phyloP scores from a whole-genome alignment of 164 flowering plant species.

The Magnolia changhungtana region DNA sequence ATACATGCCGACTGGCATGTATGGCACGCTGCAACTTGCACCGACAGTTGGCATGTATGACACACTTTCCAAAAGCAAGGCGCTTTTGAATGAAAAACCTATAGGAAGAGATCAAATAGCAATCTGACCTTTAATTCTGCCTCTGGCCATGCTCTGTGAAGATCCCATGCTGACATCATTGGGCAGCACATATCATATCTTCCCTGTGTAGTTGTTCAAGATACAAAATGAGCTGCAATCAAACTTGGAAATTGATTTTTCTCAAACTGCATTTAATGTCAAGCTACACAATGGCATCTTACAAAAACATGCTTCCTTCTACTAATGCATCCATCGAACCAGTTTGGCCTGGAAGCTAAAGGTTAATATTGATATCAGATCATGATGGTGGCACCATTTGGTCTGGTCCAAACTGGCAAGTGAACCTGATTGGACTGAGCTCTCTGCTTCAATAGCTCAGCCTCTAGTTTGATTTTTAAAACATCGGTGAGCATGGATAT shows the following conservation, averaged over 20 bases:
- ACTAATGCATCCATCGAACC: neutral
- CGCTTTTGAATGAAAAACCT: neutral
- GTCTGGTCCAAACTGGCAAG: too few relatives aligned
- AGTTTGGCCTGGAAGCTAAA: too few relatives aligned
- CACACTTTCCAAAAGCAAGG: neutral
- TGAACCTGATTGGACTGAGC: too few relatives aligned
- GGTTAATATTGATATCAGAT: too few relatives aligned
- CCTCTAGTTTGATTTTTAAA: too few relatives aligned
- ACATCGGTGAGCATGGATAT: too few relatives aligned
- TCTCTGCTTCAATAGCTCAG: too few relatives aligned
- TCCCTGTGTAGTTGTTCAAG: slow-evolving; percentile 55
- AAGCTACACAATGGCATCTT: neutral
- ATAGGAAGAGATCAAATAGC: neutral
- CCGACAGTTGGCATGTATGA: neutral
- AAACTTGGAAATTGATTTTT: neutral
- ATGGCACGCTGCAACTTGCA: too few relatives aligned
- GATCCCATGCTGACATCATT: slow-evolving; percentile 99
- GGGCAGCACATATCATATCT: slow-evolving; percentile 94
- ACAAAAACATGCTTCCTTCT: neutral
- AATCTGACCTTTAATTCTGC: slow-evolving; percentile 75
- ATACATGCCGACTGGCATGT: neutral
- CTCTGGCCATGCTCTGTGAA: slow-evolving; percentile 97
- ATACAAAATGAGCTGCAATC: slow-evolving; percentile 8
- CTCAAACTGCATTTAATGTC: neutral
- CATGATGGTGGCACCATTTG: too few relatives aligned